Evolutionary conservation across 2,329 filamentous ascomycete species (phyloP).

Genomic region (Elsinoe perseae): DNA sequence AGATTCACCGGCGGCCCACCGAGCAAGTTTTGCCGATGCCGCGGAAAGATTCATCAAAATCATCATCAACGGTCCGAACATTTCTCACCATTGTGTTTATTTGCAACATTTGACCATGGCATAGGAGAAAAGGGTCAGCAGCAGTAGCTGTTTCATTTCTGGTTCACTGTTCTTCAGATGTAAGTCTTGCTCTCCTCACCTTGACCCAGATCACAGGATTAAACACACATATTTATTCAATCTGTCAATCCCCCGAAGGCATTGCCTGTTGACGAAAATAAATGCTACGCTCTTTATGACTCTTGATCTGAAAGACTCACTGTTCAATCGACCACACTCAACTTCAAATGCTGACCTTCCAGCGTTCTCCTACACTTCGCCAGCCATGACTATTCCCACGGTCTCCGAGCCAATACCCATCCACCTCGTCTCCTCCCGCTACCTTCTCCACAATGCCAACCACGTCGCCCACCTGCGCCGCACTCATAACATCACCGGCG

Average conservation of each 20-base stretch:
- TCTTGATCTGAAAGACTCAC: slow-evolving; percentile 1
- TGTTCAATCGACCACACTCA: background rate
- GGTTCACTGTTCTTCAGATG: background rate
- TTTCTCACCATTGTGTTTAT: slow-evolving; percentile 18
- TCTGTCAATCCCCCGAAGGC: slow-evolving; percentile 80
- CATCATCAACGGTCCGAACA: background rate
- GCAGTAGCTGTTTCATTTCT: slow-evolving; percentile 7
- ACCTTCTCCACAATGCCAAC: slow-evolving; percentile 82
- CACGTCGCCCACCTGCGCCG: slow-evolving; percentile 70
- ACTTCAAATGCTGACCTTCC: slow-evolving; percentile 8
- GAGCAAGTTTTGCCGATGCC: background rate
- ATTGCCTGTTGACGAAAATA: slow-evolving; percentile 47
- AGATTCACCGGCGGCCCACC: background rate
- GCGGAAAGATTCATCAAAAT: slow-evolving; percentile 2
- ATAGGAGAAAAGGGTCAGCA: background rate
- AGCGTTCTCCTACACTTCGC: slow-evolving; percentile 21
- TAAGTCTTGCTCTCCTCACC: background rate
- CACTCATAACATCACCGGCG: slow-evolving; percentile 74
- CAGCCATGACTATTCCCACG: slow-evolving; percentile 28
- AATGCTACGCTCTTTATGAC: slow-evolving; percentile 41
- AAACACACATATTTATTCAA: slow-evolving; percentile 52
- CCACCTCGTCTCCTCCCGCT: slow-evolving; percentile 69
- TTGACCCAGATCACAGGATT: slow-evolving; percentile 39
- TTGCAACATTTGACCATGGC: slow-evolving; percentile 5
- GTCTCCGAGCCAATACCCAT: slow-evolving; percentile 62